Base-by-base conservation (phyloP, 169 alveolate species). In the Neospora caninum region DNA sequence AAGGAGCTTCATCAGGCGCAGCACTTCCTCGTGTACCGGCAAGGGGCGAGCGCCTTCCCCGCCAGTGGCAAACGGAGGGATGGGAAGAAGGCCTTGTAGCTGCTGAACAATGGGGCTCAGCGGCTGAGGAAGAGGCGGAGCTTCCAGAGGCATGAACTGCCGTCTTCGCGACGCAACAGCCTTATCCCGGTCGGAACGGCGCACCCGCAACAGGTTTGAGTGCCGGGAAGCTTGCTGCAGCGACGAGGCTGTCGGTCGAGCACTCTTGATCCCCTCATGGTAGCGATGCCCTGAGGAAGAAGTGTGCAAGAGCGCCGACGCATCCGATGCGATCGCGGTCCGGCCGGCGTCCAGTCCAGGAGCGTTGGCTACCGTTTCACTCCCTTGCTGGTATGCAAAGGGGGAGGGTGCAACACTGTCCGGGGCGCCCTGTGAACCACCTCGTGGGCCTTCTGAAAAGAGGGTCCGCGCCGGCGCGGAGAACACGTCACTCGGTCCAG, bases 61-160 rank as follows among this genome's bases (percentile, higher is more conserved):
- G 7, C 0, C 89, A 29, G 53, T 22, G 29, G 13, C 54, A 42
- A 82, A 36, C 1, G 89, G 41, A 4, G 89, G 69, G 38, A 82
- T 64, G 18, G 89, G 89, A 9, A 82, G 38, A 38, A 41, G 89
- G 10, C 22, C 41, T 39, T 39, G 42, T 7, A 82, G 89, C 31
- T 25, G 67, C 53, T 43, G 69, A 38, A 82, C 41, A 22, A 82
- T 25, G 0, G 89, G 89, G 7, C 20, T 18, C 31, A 82, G 53
- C 58, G 89, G 64, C 89, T 82, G 67, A 22, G 89, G 89, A 82
- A 42, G 89, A 18, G 89, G 89, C n/a, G 89, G 89, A 29, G 89
- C 67, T 20, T 42, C 64, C 38, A 41, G 67, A 82, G 89, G 89
- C 54, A 82, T 18, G 64, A 82, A 82, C 89, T 82, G 89, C 2